Evolutionary conservation across 2,329 filamentous ascomycete genomes (phyloP).

Genomic region (Colletotrichum caudatum): DNA sequence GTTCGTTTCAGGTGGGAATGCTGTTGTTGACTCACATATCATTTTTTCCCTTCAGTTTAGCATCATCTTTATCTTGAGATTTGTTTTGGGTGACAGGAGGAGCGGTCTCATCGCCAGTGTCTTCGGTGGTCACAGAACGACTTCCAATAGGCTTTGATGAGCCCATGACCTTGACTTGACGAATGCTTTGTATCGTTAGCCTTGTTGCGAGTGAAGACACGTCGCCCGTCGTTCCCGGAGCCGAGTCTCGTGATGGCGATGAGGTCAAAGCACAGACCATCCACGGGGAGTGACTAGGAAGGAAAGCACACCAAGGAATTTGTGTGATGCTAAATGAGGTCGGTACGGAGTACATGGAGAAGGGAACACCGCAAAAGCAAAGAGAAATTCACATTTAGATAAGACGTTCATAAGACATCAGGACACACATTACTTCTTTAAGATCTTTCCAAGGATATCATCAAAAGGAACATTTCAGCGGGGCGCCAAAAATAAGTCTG

Average conservation of each 20-base stretch:
- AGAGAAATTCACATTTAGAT: background rate
- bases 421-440: background rate
- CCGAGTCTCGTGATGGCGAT: background rate
- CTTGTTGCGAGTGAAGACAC: background rate
- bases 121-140: accelerated
- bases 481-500: background rate
- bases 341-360: background rate
- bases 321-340: too few species aligned
- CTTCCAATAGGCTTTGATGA: accelerated
- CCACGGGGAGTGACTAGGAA: background rate
- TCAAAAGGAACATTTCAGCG: background rate
- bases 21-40: background rate
- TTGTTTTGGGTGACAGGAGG: accelerated
- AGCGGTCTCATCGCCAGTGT: too few species aligned
- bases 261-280: conserved; percentile 9
- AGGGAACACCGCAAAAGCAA: background rate
- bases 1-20: accelerated
- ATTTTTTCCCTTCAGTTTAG: background rate
- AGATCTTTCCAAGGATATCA: too few species aligned
- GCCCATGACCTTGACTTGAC: accelerated
- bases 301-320: background rate
- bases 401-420: background rate
- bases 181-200: background rate
- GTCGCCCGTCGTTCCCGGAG: background rate
- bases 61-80: accelerated